Base-by-base conservation (phyloP, 192 early-diverging fungal genomes). In the Borealophlyctis nickersoniae region DNA sequence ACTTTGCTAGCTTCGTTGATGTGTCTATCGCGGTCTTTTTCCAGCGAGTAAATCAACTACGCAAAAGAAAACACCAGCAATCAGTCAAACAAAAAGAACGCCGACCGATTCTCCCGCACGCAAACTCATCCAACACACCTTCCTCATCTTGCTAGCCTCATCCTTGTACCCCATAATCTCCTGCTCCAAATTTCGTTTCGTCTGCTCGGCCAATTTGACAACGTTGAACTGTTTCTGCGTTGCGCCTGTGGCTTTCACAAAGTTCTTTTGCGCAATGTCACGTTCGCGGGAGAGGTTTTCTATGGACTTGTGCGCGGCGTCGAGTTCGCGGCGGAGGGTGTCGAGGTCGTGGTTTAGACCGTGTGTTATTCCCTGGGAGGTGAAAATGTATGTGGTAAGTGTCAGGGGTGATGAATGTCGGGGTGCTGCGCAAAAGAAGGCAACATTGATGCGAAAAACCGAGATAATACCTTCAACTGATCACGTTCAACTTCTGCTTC, bases 71-170 rank as follows among this genome's bases (percentile, higher is more conserved):
- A n/a, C n/a, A n/a, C 39, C 39, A 13, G 39, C 39, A 45, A 45
- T 19, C n/a, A n/a, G n/a, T n/a, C n/a, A n/a, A n/a, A n/a, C n/a
- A n/a, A n/a, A n/a, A n/a, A n/a, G n/a, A n/a, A n/a, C n/a, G n/a
- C n/a, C n/a, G n/a, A n/a, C n/a, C n/a, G n/a, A n/a, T n/a, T n/a
- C n/a, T n/a, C n/a, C n/a, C n/a, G n/a, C n/a, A n/a, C n/a, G n/a
- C n/a, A n/a, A n/a, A n/a, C n/a, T n/a, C n/a, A n/a, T n/a, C n/a
- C n/a, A n/a, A n/a, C n/a, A 2, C 2, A 75, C 77, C 74, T 86
- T 86, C 70, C 84, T 60, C 80, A 82, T 84, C 60, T 86, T 86
- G 3, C 77, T 52, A 0, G 84, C 84, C 63, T 86, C 84, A 32
- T 83, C 84, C 57, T 83, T 83, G 68, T 81, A 86, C 9, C 66